Base-by-base conservation (phyloP, 2,329 filamentous ascomycete genomes). In the Rugonectria rugulosa region DNA sequence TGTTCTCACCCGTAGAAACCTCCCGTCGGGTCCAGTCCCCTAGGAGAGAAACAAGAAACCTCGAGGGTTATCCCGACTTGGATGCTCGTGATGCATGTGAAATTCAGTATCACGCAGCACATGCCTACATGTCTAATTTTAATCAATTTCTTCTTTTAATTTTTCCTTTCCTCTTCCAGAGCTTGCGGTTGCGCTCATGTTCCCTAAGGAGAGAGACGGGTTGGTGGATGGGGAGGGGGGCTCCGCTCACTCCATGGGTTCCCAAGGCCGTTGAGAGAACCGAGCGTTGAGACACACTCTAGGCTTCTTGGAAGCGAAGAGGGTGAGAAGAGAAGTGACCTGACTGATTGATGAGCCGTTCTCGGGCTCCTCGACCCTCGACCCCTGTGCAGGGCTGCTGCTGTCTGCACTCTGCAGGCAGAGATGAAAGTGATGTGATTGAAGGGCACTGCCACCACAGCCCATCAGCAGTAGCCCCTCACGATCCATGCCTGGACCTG, bases 331-430 rank as follows among this genome's bases (percentile, higher is more conserved):
- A 12, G 14, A 19, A 40, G 37, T 40, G 37, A 38, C 32, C 47
- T 51, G 37, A 40, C 46, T 49, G 48, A 37, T 29, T 43, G 29
- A n/a, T 44, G 48, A 51, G 48, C 48, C 48, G 48, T 51, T 51
- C 48, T 40, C n/a, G n/a, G n/a, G n/a, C n/a, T n/a, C n/a, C n/a
- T n/a, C n/a, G n/a, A n/a, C n/a, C n/a, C n/a, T n/a, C 48, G 48
- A 29, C 38, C 47, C 47, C 41, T 32, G 47, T 51, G 38, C 20
- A 24, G n/a, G 31, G n/a, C 32, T 19, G 15, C 26, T 10, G 6
- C 14, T 24, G n/a, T n/a, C n/a, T n/a, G n/a, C n/a, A n/a, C n/a
- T n/a, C n/a, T n/a, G n/a, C n/a, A n/a, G n/a, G n/a, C n/a, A n/a
- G n/a, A n/a, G 19, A 36, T 34, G 31, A 37, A n/a, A n/a, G 31